These are phyloP conservation scores for Heliamphora exappendiculata DNA, from an alignment of 148 eudicot genomes.

Conservation along the genomic window DNA sequence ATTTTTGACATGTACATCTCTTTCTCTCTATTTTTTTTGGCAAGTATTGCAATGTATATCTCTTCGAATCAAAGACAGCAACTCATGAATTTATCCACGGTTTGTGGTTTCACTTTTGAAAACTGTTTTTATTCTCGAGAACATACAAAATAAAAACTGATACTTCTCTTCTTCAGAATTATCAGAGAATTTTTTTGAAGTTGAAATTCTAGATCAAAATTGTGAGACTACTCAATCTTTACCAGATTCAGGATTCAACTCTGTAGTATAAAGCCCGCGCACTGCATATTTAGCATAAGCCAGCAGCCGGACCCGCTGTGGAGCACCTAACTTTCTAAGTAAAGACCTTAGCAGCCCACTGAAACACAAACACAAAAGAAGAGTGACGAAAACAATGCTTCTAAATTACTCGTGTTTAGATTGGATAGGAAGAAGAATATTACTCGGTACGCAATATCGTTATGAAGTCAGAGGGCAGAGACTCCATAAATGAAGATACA, in stretches of 20 bases:
- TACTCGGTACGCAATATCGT: constrained; percentile 74
- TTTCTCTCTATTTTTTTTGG: not conserved
- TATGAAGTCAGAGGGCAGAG: constrained; percentile 70
- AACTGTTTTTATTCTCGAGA: not conserved
- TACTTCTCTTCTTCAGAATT: not conserved
- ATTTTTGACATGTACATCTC: too few species aligned
- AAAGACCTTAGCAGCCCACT: constrained; percentile 74
- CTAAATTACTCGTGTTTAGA: not conserved
- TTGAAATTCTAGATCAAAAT: not conserved
- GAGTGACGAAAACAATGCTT: not conserved
- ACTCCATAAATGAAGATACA: constrained; percentile 82
- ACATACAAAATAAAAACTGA: not conserved
- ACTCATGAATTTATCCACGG: not conserved
- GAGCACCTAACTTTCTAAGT: constrained; percentile 58
- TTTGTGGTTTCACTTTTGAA: not conserved
- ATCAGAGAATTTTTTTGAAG: not conserved
- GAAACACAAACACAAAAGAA: constrained; percentile 16
- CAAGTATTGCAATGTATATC: not conserved
- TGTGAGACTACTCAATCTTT: not conserved
- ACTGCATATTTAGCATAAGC: constrained; percentile 69
- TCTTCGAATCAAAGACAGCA: not conserved
- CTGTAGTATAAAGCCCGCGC: constrained; percentile 52
- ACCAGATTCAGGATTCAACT: constrained; percentile 45
- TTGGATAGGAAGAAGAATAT: constrained; percentile 6
- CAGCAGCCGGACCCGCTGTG: constrained; percentile 52